Conservation (phyloP, 164 flowering plant genomes). For the grape (Vitis vinifera) region ASM3070453v1 NC_081809.1:12164001-12164500, state of each 20-base stretch:
- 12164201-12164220: neutral
- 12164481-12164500: constrained; percentile 12
- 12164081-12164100: too few relatives aligned
- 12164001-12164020: too few relatives aligned
- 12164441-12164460: constrained; percentile 21
- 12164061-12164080: too few relatives aligned
- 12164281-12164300: constrained; percentile 1
- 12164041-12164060: too few relatives aligned
- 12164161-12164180: too few relatives aligned
- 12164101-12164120: too few relatives aligned
- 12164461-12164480: constrained; percentile 22
- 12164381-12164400: constrained; percentile 19
- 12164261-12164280: neutral
- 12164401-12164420: constrained; percentile 2
- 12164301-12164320: constrained; percentile 11
- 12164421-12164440: constrained; percentile 17
- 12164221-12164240: constrained; percentile 7
- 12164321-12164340: constrained; percentile 27
- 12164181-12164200: constrained; percentile 13
- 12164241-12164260: neutral
- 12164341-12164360: constrained; percentile 27
- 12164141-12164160: too few relatives aligned
- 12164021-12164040: too few relatives aligned
- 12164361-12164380: constrained; percentile 29
- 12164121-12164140: too few relatives aligned